Evolutionary conservation across 306 rosid genomes (phyloP).

Genomic region (Malus sieversii): DNA sequence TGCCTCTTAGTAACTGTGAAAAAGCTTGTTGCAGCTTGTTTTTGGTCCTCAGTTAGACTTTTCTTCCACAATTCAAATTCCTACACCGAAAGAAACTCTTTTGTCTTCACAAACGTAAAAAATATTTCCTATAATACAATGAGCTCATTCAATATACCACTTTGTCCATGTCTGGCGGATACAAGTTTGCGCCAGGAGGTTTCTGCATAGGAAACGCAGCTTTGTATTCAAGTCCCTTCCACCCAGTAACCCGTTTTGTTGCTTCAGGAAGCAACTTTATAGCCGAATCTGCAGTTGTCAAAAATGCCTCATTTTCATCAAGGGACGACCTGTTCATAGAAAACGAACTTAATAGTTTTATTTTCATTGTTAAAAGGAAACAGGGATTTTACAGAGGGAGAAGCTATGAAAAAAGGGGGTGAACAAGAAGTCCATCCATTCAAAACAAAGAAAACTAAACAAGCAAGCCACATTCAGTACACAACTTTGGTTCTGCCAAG

Average conservation of each 20-base stretch:
- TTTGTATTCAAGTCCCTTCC: constrained; percentile 88
- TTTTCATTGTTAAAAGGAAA: not conserved
- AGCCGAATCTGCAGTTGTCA: constrained; percentile 89
- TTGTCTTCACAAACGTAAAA: constrained; percentile 11
- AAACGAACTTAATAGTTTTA: not conserved
- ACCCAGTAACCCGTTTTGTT: constrained; percentile 46
- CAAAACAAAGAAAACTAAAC: not conserved
- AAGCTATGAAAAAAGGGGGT: not conserved
- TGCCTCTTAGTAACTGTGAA: constrained; percentile 70
- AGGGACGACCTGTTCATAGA: constrained; percentile 62
- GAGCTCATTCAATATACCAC: constrained; percentile 38
- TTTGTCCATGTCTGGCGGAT: constrained; percentile 95
- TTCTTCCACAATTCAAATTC: constrained; percentile 81
- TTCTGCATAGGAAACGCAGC: constrained; percentile 70
- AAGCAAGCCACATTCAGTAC: not conserved
- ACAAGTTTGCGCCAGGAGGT: constrained; percentile 90
- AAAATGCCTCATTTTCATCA: constrained; percentile 76
- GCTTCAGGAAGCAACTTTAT: constrained; percentile 58
- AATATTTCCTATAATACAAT: constrained; percentile 5
- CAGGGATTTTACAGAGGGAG: not conserved
- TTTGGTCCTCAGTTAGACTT: constrained; percentile 53
- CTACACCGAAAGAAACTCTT: constrained; percentile 36
- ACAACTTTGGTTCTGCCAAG: not conserved
- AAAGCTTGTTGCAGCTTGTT: constrained; percentile 59
- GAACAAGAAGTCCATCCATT: not conserved